Conservation (phyloP, 2,329 filamentous ascomycete genomes). For the Gyromitra esculenta region DNA sequence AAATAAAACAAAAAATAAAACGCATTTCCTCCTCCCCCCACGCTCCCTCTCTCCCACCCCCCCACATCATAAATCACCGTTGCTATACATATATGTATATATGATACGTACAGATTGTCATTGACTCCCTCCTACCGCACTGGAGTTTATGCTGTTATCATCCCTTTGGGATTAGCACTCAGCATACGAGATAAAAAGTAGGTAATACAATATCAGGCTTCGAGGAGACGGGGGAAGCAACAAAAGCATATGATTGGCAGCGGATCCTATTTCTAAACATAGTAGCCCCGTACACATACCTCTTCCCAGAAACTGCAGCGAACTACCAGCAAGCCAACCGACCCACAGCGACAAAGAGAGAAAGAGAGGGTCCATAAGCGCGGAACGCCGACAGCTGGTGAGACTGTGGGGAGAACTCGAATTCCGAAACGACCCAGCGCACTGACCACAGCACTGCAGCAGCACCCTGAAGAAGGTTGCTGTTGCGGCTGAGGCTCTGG, state of each 20-base stretch:
- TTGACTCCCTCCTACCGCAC: neutral
- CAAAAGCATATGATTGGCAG: neutral
- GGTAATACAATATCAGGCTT: slow-evolving; percentile 12
- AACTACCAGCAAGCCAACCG: slow-evolving; percentile 10
- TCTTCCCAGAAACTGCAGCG: slow-evolving; percentile 6
- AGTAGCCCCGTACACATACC: slow-evolving; percentile 33
- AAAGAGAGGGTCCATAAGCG: slow-evolving; percentile 15
- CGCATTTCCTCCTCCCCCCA: neutral
- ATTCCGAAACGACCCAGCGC: slow-evolving; percentile 40
- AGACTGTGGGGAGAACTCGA: slow-evolving; percentile 34
- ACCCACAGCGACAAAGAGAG: neutral
- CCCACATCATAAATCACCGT: neutral
- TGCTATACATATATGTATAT: neutral
- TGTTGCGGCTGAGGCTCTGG: slow-evolving; percentile 43
- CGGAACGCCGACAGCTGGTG: slow-evolving; percentile 21
- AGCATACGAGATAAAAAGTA: slow-evolving; percentile 20
- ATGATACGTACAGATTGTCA: slow-evolving; percentile 1
- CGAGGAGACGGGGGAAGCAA: neutral
- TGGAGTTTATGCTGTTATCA: slow-evolving; percentile 13
- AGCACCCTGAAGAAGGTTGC: slow-evolving; percentile 5
- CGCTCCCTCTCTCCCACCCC: neutral
- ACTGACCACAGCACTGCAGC: slow-evolving; percentile 26
- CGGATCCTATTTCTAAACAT: slow-evolving; percentile 34
- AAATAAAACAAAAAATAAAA: neutral
- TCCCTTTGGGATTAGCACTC: slow-evolving; percentile 7